phyloP scores from a whole-genome alignment of 139 green algal species.

The Astrephomene gubernaculifera region DNA sequence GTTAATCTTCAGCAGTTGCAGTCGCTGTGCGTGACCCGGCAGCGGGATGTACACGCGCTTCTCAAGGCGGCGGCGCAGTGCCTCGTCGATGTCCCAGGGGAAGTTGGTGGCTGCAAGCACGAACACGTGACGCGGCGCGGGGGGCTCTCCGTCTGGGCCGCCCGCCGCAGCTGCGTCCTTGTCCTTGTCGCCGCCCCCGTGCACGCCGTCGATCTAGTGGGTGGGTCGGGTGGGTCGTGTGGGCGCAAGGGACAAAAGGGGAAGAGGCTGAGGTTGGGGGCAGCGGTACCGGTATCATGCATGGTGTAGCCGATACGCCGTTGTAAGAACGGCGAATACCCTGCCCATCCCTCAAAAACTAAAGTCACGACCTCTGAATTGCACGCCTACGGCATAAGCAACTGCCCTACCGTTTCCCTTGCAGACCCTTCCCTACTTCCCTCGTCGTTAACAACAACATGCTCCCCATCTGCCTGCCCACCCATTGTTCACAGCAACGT shows the following conservation, averaged over 20 bases:
- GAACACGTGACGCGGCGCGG: slow-evolving; percentile 82
- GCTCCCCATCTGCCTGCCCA: no score
- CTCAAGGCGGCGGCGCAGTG: slow-evolving; percentile 71
- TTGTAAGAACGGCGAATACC: no score
- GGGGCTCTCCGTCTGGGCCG: slow-evolving; percentile 27
- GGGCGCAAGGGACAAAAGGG: not conserved
- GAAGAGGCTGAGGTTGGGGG: no score
- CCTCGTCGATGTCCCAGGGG: slow-evolving; percentile 96
- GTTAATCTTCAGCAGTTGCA: slow-evolving; percentile 88
- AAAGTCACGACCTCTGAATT: no score
- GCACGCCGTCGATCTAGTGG: slow-evolving; percentile 70
- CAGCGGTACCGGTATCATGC: no score
- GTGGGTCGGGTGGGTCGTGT: not conserved
- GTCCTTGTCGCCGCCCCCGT: slow-evolving; percentile 46
- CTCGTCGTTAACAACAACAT: no score
- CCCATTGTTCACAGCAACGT: no score
- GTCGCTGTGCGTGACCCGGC: slow-evolving; percentile 74
- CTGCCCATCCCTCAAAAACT: no score
- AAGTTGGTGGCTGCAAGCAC: slow-evolving; percentile 97
- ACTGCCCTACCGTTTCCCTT: no score
- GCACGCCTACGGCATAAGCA: no score
- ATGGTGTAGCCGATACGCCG: no score
- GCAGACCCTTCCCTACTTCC: no score
- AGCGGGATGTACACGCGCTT: slow-evolving; percentile 98
- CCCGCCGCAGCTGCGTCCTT: not conserved